Percentiles rank a stretch among this genome's conserved stretches.
These are phyloP conservation scores for Calamus simplicifolius DNA, from an alignment of 176 grass and related monocot genomes.

Conservation along the genomic window DNA sequence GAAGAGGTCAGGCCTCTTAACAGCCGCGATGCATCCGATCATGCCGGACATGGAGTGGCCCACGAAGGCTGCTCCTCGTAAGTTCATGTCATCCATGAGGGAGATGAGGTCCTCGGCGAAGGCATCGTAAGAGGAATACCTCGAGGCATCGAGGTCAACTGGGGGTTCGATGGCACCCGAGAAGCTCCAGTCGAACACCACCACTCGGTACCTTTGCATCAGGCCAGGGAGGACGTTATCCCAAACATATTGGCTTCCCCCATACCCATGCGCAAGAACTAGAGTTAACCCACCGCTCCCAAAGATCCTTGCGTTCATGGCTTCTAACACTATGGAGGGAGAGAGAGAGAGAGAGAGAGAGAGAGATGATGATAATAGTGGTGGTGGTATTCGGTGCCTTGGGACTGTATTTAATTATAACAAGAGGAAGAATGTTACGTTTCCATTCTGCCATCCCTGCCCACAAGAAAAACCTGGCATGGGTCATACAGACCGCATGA, in stretches of 20 bases:
- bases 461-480: too few relatives aligned
- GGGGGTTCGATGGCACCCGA: background rate
- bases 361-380: background rate
- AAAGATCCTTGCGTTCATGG: constrained; percentile 46
- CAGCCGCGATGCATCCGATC: constrained; percentile 69
- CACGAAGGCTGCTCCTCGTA: constrained; percentile 29
- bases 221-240: constrained; percentile 52
- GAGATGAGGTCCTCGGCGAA: constrained; percentile 43
- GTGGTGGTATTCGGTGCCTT: background rate
- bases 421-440: too few relatives aligned
- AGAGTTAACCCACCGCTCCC: constrained; percentile 44
- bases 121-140: constrained; percentile 37
- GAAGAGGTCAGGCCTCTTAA: constrained; percentile 62
- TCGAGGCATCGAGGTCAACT: background rate
- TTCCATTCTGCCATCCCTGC: too few relatives aligned
- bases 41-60: constrained; percentile 89
- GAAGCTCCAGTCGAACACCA: constrained; percentile 93
- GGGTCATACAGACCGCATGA: too few relatives aligned
- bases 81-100: constrained; percentile 48
- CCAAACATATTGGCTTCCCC: constrained; percentile 57
- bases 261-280: constrained; percentile 73
- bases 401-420: too few relatives aligned
- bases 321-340: background rate
- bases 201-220: constrained; percentile 35
- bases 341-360: too few relatives aligned